Evolutionary conservation across 2,329 filamentous ascomycete species (phyloP), one percentile per base, ranked within the genome.

Genomic region (Penicillium expansum): DNA sequence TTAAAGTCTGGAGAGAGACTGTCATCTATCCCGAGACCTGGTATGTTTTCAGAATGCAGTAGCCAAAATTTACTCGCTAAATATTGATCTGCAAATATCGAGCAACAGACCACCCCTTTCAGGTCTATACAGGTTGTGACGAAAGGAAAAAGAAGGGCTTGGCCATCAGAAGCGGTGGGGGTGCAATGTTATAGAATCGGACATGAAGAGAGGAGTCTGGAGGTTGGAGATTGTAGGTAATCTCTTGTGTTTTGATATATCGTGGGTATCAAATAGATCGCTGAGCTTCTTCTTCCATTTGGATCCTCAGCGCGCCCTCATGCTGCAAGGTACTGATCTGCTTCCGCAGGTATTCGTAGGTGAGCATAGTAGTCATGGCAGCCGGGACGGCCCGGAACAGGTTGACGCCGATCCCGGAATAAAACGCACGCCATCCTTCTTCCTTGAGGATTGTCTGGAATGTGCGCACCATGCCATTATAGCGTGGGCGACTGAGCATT

Each of bases 311-410:
- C 44, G 64, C 58, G 13, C 81, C 83, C 67, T 85, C 82, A 56
- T 79, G 76, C 67, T 86, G 83, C 54, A 85, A 63, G 53, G 75
- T 77, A 49, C 79, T 77, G 53, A 86, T 78, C 16, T 77, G 71
- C 58, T 82, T 82, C 63, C 82, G 81, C 57, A 88, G 72, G 63
- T 88, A 94, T 77, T 99, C 94, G 71, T 96, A 99, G 13, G 93
- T 97, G 71, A 97, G 82, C 88, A 99, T 95, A 3, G 94, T 99
- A 27, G 96, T 96, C 69, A 96, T 96, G 20, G 94, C 93, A 22
- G 94, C 92, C 32, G 94, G 94, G 13, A 99, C 88, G 8, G 94
- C 94, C 55, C 94, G 85, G 81, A 97, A 91, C 86, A 99, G 90
- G 76, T 99, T 99, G 48, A 93, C 96, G 37, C 94, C 94, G 81